phyloP scores from a whole-genome alignment of 148 eudicot genomes.

The Rhododendron ovatum region DNA sequence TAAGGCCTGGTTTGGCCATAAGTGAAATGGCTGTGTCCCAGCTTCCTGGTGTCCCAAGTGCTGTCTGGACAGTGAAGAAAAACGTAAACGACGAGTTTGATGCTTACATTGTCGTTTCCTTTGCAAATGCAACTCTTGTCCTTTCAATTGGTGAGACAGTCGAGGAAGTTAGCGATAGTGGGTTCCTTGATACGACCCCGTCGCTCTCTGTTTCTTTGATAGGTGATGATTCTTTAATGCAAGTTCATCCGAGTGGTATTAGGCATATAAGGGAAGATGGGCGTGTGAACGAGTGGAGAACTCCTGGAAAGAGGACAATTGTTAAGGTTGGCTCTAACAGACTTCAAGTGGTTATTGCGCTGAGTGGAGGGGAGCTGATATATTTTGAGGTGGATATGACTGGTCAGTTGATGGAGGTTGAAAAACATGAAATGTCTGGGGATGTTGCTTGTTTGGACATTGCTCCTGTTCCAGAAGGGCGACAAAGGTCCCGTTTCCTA shows the following conservation, averaged over 20 bases:
- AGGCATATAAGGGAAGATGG: slow-evolving; percentile 99
- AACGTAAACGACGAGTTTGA: slow-evolving; percentile 93
- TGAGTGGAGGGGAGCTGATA: slow-evolving; percentile 96
- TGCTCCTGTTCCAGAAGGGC: slow-evolving; percentile 98
- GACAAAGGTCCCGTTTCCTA: slow-evolving; percentile 89
- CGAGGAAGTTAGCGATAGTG: slow-evolving; percentile 97
- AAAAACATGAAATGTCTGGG: slow-evolving; percentile 95
- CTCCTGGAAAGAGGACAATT: slow-evolving; percentile 96
- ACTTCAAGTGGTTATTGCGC: slow-evolving; percentile 91
- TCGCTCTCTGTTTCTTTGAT: slow-evolving; percentile 93
- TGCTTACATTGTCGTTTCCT: slow-evolving; percentile 95
- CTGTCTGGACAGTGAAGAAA: slow-evolving; percentile 98
- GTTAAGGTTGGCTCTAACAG: slow-evolving; percentile 96
- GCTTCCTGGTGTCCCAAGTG: slow-evolving; percentile 95
- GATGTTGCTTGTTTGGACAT: slow-evolving; percentile 98
- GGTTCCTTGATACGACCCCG: slow-evolving; percentile 95
- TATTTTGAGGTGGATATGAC: slow-evolving; percentile 94
- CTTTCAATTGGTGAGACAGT: slow-evolving; percentile 98
- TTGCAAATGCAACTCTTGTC: slow-evolving; percentile 98
- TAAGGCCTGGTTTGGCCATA: slow-evolving; percentile 90
- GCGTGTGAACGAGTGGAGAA: slow-evolving; percentile 95
- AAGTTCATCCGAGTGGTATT: slow-evolving; percentile 96
- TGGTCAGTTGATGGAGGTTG: slow-evolving; percentile 93
- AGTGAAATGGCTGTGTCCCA: slow-evolving; percentile 96
- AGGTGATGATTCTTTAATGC: slow-evolving; percentile 98